A percentile compares a stretch with the other conserved stretches of the same genome.
phyloP scores from a whole-genome alignment of 495 filamentous ascomycete species.

The Platismatia glauca region DNA sequence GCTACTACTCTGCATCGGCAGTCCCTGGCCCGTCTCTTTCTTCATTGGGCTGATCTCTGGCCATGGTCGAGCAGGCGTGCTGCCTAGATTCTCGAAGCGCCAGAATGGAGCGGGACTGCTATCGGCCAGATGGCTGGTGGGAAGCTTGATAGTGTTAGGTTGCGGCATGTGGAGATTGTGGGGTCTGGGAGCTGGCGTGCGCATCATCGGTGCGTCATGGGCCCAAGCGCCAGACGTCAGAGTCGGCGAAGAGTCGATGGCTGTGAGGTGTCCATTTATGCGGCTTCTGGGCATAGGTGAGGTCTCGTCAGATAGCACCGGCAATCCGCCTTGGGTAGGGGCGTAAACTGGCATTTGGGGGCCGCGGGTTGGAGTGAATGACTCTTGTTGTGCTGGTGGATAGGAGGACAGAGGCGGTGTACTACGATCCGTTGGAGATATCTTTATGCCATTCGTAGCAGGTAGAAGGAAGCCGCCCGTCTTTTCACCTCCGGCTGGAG shows the following conservation, averaged over 20 bases:
- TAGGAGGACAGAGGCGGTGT: conserved; percentile 42
- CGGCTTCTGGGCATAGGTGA: conserved; percentile 44
- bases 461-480: conserved; percentile 38
- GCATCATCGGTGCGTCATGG: conserved; percentile 49
- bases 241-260: conserved; percentile 59
- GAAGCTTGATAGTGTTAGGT: conserved; percentile 79
- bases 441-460: conserved; percentile 30
- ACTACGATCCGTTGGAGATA: conserved; percentile 31
- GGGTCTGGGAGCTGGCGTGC: conserved; percentile 77
- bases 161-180: conserved; percentile 77
- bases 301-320: conserved; percentile 51
- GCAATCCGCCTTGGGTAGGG: conserved; percentile 34
- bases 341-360: conserved; percentile 29
- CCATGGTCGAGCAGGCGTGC: conserved; percentile 62
- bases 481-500: conserved; percentile 34
- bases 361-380: conserved; percentile 50
- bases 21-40: conserved; percentile 37
- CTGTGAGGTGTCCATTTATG: conserved; percentile 46
- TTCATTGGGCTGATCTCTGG: conserved; percentile 55
- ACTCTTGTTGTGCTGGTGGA: conserved; percentile 36
- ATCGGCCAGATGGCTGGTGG: conserved; percentile 90
- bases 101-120: conserved; percentile 96
- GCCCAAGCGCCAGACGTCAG: conserved; percentile 53
- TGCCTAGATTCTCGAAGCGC: conserved; percentile 64
- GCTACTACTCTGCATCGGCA: conserved; percentile 58